These are phyloP conservation scores for Tolypocladium capitatum DNA, from an alignment of 2,329 filamentous ascomycete genomes.

Conservation along the genomic window DNA sequence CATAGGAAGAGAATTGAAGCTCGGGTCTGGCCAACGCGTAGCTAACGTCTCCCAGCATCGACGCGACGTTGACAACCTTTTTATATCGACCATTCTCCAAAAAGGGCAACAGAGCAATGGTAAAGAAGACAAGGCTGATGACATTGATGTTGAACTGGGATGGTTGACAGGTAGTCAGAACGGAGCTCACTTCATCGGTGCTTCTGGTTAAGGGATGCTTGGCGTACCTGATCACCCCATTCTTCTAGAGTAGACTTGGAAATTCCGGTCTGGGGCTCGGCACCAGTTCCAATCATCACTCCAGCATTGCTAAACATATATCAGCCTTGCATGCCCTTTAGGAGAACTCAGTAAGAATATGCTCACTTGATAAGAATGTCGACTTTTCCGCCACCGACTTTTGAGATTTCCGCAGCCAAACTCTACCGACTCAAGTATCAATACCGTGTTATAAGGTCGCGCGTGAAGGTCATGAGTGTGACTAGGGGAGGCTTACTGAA, in stretches of 20 bases:
- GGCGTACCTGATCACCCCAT: neutral
- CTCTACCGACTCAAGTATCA: neutral
- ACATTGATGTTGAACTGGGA: neutral
- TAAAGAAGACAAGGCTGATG: neutral
- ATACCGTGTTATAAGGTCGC: too few species aligned
- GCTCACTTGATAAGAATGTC: neutral
- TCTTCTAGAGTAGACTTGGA: neutral
- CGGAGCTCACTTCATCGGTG: neutral
- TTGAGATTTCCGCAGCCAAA: neutral
- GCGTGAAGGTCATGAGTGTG: too few species aligned
- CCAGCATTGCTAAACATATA: neutral
- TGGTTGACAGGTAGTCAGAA: neutral
- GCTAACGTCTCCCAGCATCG: neutral
- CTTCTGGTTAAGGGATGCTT: neutral
- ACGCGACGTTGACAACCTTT: neutral
- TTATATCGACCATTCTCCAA: neutral
- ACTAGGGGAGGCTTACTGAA: neutral
- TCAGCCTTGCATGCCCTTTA: neutral
- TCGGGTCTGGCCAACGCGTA: neutral
- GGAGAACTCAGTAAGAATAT: neutral
- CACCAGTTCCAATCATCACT: neutral
- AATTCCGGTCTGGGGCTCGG: neutral
- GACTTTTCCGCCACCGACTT: neutral
- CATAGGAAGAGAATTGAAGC: neutral
- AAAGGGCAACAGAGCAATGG: neutral